phyloP scores from a whole-genome alignment of 352 stramenopile species.

The Blastocystis sp. region DNA sequence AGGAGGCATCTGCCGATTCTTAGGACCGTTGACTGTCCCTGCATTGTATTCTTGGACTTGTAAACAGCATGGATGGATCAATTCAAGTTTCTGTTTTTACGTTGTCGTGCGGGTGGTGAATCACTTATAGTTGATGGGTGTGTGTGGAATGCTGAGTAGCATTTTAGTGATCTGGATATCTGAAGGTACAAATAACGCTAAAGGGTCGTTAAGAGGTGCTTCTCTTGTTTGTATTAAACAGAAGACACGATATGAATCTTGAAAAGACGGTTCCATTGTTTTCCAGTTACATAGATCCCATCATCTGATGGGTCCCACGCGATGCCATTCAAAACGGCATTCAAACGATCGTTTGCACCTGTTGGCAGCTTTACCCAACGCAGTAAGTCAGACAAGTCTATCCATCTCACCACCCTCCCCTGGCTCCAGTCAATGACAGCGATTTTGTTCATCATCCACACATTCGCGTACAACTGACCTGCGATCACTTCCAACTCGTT shows the following conservation, averaged over 20 bases:
- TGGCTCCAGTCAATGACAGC: slow-evolving; percentile 31
- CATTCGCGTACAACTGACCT: neutral
- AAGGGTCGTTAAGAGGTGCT: neutral
- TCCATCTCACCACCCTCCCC: neutral
- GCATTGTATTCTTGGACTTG: slow-evolving; percentile 37
- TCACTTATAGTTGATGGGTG: neutral
- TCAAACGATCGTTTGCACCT: neutral
- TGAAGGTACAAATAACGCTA: neutral
- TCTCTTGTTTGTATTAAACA: neutral
- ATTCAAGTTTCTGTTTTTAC: neutral
- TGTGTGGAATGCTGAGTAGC: neutral
- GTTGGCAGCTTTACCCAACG: neutral
- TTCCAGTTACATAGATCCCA: slow-evolving; percentile 18
- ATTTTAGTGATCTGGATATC: neutral
- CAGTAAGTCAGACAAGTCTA: neutral
- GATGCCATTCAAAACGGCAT: slow-evolving; percentile 48
- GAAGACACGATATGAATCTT: neutral
- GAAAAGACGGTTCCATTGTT: slow-evolving; percentile 35
- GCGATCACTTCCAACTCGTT: neutral
- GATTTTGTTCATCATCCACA: neutral
- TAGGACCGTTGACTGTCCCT: slow-evolving; percentile 20
- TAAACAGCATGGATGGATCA: neutral
- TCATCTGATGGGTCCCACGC: neutral
- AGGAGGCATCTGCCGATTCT: neutral
- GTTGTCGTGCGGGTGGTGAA: neutral